phyloP scores from a whole-genome alignment of 192 early-diverging fungal species.

The Funneliformis mosseae region DNA sequence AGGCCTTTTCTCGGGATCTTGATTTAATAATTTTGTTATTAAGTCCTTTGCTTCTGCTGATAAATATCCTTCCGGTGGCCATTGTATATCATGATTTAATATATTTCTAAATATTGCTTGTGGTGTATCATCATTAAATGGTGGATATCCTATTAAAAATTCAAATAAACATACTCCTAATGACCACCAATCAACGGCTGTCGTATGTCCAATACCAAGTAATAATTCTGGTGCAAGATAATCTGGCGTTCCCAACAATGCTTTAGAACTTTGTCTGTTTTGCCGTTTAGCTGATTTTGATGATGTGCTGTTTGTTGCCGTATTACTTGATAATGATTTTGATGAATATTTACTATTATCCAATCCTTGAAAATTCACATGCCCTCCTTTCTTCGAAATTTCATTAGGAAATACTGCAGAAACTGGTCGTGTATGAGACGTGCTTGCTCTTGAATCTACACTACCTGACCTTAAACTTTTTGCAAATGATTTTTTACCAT shows the following conservation, averaged over 20 bases:
- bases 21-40: conserved; percentile 73
- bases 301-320: background rate
- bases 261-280: conserved; percentile 47
- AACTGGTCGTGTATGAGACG: conserved; percentile 9
- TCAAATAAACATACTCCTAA: conserved; percentile 92
- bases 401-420: conserved; percentile 34
- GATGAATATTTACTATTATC: background rate
- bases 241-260: conserved; percentile 88
- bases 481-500: conserved; percentile 34
- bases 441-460: conserved; percentile 2
- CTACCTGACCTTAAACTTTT: background rate
- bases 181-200: conserved; percentile 96
- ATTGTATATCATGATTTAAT: conserved; percentile 70
- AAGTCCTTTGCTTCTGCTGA: conserved; percentile 68
- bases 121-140: conserved; percentile 85
- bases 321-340: background rate
- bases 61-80: conserved; percentile 63
- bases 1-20: conserved; percentile 68
- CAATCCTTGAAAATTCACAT: conserved; percentile 18
- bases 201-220: conserved; percentile 80
- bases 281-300: conserved; percentile 33
- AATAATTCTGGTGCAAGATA: conserved; percentile 93
- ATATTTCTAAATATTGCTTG: conserved; percentile 90
- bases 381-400: background rate
- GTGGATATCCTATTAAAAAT: conserved; percentile 86